Base-by-base conservation (phyloP, 495 filamentous ascomycete genomes). In the Xylaria longipes region DNA sequence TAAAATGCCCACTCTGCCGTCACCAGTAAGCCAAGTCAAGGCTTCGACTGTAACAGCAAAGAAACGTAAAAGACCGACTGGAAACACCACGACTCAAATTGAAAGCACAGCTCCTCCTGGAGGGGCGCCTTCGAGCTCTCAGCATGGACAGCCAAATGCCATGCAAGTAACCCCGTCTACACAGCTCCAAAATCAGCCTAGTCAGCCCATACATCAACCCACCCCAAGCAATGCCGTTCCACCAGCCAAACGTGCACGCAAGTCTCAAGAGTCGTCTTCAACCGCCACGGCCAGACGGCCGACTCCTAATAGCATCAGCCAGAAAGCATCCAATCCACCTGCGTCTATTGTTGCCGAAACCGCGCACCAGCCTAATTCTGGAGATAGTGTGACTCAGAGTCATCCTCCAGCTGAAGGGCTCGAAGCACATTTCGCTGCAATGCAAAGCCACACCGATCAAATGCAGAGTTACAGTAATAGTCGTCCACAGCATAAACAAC, bases 1-100 rank as follows among this genome's bases (percentile, higher is more conserved):
- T 43, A 35, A 65, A 15, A 65, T 68, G 14, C 45, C 73, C n/a
- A 65, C 57, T 27, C 65, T 62, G 20, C 77, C 73, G 29, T 31
- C 74, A 17, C 75, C 77, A 17, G 76, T 70, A n/a, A 74, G 66
- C 5, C 73, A 77, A 37, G 75, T 79, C 11, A 79, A 77, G 15
- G 73, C 76, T 63, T 77, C 77, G 3, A 63, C 77, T 22, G 76
- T 79, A 56, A 71, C 72, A 20, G 75, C 75, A n/a, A 79, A 79
- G 60, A 79, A 79, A 62, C 75, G 77, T 35, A 79, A 79, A 71
- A 72, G 77, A 31, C 77, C 74, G 27, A 70, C 73, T 45, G 75
- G 69, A 14, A 74, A 73, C 6, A 39, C 67, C 11, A 31, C 61
- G 17, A 9, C 50, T n/a, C 61, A 71, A 29, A 22, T 14, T 25